Percentiles rank a stretch among this genome's conserved stretches.
Conservation (phyloP, 225 moss, liverwort and hornwort species). For the Pleurozium schreberi region DNA sequence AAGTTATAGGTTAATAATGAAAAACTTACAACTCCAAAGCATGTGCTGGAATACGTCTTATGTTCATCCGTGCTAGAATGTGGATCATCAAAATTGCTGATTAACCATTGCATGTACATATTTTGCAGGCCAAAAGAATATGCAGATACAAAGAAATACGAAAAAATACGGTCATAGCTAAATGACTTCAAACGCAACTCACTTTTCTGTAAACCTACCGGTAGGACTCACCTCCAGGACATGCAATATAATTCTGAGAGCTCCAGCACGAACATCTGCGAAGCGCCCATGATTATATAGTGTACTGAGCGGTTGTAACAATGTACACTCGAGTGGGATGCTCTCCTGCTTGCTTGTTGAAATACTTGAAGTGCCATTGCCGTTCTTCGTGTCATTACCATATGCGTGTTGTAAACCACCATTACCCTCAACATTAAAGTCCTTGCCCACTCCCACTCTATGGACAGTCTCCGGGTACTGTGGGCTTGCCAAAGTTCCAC, state of each 20-base stretch:
- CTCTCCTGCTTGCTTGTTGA: slow-evolving; percentile 15
- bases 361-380: not conserved
- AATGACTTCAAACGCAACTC: not conserved
- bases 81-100: not conserved
- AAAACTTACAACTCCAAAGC: slow-evolving; percentile 61
- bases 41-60: slow-evolving; percentile 32
- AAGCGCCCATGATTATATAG: slow-evolving; percentile 62
- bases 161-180: not conserved
- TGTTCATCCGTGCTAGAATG: not conserved
- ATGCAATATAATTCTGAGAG: slow-evolving; percentile 82
- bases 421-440: slow-evolving; percentile 10
- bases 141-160: not conserved
- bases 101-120: not conserved
- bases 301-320: slow-evolving; percentile 63
- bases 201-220: not conserved
- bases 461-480: slow-evolving; percentile 44
- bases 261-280: slow-evolving; percentile 73
- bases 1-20: not conserved
- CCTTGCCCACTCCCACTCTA: slow-evolving; percentile 9
- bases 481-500: slow-evolving; percentile 64
- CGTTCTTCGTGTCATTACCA: slow-evolving; percentile 3
- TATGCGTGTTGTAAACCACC: slow-evolving; percentile 31
- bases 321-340: slow-evolving; percentile 75
- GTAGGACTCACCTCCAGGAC: slow-evolving; percentile 58
- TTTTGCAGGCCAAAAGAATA: not conserved